Evolutionary conservation across 164 flowering plant genomes (phyloP).

Genomic region (Magnolia kwangsiensis): DNA sequence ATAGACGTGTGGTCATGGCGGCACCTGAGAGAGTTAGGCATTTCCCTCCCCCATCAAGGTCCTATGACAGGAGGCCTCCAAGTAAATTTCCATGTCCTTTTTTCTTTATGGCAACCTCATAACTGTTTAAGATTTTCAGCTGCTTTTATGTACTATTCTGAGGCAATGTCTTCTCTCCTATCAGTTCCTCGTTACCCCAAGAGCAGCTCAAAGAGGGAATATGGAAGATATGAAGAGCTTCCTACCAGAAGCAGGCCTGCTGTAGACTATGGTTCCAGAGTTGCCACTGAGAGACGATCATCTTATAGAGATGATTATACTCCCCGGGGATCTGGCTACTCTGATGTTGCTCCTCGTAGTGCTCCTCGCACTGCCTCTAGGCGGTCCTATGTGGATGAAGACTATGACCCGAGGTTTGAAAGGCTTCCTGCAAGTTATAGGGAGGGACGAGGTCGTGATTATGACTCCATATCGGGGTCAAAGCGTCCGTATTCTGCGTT

Average conservation of each 20-base stretch:
- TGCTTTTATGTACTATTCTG: not conserved
- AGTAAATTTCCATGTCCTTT: slow-evolving; percentile 31
- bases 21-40: slow-evolving; percentile 65
- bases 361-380: slow-evolving; percentile 54
- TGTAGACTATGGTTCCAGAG: slow-evolving; percentile 65
- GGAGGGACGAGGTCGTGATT: slow-evolving; percentile 73
- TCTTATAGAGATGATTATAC: slow-evolving; percentile 74
- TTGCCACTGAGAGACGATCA: slow-evolving; percentile 52
- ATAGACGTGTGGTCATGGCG: slow-evolving; percentile 57
- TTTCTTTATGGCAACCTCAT: not conserved
- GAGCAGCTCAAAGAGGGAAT: slow-evolving; percentile 77
- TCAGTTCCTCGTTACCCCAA: slow-evolving; percentile 77
- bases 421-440: slow-evolving; percentile 77
- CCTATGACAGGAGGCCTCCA: slow-evolving; percentile 75
- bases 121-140: not conserved
- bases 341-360: slow-evolving; percentile 50
- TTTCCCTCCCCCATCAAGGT: slow-evolving; percentile 61
- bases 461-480: slow-evolving; percentile 78
- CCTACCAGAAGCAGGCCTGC: slow-evolving; percentile 71
- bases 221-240: slow-evolving; percentile 62
- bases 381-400: slow-evolving; percentile 77
- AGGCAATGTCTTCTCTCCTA: not conserved
- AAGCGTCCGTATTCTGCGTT: slow-evolving; percentile 77
- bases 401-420: slow-evolving; percentile 72
- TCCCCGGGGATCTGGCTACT: slow-evolving; percentile 60